These are phyloP conservation scores for Herpetomonas samuelpessoai DNA, from an alignment of 208 protist species.

Conservation along the genomic window DNA sequence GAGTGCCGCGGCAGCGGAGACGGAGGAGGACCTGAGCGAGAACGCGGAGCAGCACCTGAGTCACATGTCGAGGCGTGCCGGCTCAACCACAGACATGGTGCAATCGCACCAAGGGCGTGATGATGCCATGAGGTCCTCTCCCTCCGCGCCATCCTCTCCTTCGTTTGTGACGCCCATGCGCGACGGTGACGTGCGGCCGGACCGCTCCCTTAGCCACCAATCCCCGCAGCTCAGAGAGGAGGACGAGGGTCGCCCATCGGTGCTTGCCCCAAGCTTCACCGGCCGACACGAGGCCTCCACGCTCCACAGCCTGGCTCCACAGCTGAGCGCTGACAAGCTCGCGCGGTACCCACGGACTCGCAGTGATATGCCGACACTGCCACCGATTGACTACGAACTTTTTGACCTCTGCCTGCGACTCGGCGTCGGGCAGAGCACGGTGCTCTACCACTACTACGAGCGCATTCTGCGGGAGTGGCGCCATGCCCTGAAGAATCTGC, in stretches of 20 bases:
- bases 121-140: too few species aligned
- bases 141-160: slow-evolving; percentile 5
- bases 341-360: slow-evolving; percentile 52
- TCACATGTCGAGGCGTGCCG: background rate
- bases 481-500: slow-evolving; percentile 35
- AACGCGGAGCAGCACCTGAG: background rate
- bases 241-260: slow-evolving; percentile 37
- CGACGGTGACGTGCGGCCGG: slow-evolving; percentile 5
- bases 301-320: slow-evolving; percentile 14
- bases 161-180: slow-evolving; percentile 18
- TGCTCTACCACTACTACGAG: slow-evolving; percentile 70
- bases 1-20: background rate
- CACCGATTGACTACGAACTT: slow-evolving; percentile 83
- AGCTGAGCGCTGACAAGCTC: slow-evolving; percentile 61
- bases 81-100: background rate
- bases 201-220: slow-evolving; percentile 31
- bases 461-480: slow-evolving; percentile 73
- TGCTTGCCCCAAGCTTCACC: slow-evolving; percentile 52
- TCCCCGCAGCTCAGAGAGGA: slow-evolving; percentile 62
- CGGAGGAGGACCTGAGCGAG: background rate
- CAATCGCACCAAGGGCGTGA: too few species aligned
- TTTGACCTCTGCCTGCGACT: slow-evolving; percentile 68
- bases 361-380: slow-evolving; percentile 46
- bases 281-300: slow-evolving; percentile 40
- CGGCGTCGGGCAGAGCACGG: slow-evolving; percentile 36